Conservation (phyloP, 73 alveolate genomes). For the Halteria grandinella region DNA sequence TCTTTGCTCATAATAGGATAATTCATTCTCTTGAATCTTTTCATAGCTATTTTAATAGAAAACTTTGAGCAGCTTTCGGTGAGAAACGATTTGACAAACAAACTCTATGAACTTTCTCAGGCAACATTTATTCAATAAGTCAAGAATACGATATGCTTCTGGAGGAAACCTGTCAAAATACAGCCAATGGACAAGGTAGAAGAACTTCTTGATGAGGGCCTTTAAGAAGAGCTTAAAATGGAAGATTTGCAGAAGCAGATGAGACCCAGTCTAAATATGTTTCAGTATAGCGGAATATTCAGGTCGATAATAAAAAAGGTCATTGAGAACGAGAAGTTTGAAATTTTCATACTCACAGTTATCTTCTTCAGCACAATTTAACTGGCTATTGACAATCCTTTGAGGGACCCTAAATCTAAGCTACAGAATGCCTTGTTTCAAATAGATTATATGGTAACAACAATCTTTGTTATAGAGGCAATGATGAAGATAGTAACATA, state of each 20-base stretch:
- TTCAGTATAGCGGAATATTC: neutral
- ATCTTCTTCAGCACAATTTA: constrained; percentile 23
- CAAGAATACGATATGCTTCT: too few species aligned
- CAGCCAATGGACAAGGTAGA: neutral
- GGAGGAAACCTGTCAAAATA: neutral
- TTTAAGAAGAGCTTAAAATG: neutral
- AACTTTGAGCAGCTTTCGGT: constrained; percentile 29
- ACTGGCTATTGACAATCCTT: constrained; percentile 48
- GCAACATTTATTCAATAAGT: too few species aligned
- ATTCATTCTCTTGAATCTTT: constrained; percentile 62
- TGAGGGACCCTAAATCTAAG: constrained; percentile 20
- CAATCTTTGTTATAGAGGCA: constrained; percentile 52
- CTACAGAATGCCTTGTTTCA: neutral
- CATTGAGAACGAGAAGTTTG: constrained; percentile 22
- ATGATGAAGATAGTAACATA: constrained; percentile 51
- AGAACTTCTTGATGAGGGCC: neutral
- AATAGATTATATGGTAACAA: constrained; percentile 41
- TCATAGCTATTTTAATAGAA: constrained; percentile 69
- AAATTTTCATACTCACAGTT: constrained; percentile 5
- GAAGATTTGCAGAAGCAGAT: too few species aligned
- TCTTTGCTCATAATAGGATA: constrained; percentile 48
- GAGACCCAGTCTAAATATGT: constrained; percentile 13
- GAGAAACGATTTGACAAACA: neutral
- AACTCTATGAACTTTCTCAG: neutral
- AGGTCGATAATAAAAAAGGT: neutral